Evolutionary conservation across 2,329 filamentous ascomycete species (phyloP).

Genomic region (Paraphaeosphaeria sporulosa): DNA sequence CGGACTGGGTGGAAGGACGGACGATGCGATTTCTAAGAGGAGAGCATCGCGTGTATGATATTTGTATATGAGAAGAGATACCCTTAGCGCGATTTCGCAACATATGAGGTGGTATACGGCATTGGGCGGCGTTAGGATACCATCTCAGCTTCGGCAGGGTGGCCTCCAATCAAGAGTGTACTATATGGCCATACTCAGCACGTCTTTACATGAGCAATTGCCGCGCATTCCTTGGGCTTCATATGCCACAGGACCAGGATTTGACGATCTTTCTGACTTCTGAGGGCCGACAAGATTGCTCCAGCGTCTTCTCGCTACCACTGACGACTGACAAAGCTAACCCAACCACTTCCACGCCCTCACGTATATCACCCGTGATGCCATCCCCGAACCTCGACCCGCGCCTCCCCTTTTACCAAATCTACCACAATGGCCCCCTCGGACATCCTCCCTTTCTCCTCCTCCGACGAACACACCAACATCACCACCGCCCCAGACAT

Average conservation of each 20-base stretch:
- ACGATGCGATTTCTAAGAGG: conserved; percentile 63
- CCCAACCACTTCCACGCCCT: background rate
- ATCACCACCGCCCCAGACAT: background rate
- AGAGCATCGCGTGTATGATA: background rate
- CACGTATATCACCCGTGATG: background rate
- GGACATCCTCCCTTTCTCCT: background rate
- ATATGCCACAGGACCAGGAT: background rate
- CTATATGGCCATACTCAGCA: conserved; percentile 8
- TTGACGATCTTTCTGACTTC: background rate
- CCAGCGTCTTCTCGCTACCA: background rate
- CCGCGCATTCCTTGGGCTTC: background rate
- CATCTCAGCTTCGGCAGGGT: conserved; percentile 15
- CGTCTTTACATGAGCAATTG: background rate
- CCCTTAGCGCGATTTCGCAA: conserved; percentile 10
- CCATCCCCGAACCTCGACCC: background rate
- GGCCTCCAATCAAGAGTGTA: conserved; percentile 15
- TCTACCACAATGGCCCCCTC: no score
- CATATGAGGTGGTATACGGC: background rate
- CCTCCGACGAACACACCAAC: background rate
- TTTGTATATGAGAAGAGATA: background rate
- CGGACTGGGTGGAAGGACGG: conserved; percentile 83
- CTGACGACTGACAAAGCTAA: background rate
- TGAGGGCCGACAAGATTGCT: background rate
- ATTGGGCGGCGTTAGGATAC: conserved; percentile 19
- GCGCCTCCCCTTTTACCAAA: background rate